Percentiles rank a stretch among this genome's conserved stretches.
Conservation (phyloP, 2,329 filamentous ascomycete species). For the Aspergillus luchuensis region DNA sequence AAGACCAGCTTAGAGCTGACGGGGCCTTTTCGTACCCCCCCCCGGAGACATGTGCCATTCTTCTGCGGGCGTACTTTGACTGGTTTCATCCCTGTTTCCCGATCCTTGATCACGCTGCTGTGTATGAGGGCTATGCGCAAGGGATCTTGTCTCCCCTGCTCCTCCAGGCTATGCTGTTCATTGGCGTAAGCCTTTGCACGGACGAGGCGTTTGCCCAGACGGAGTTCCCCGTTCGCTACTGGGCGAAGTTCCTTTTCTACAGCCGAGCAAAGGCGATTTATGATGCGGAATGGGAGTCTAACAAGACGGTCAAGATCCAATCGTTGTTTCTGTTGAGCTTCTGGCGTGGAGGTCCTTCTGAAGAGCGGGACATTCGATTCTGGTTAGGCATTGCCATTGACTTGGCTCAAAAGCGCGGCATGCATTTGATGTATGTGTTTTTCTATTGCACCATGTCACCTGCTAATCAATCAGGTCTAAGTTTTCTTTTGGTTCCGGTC, state of each 20-base stretch:
- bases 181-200: slow-evolving; percentile 57
- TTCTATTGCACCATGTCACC: not conserved
- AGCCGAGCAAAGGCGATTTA: slow-evolving; percentile 55
- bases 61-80: slow-evolving; percentile 56
- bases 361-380: slow-evolving; percentile 53
- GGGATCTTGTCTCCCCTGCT: slow-evolving; percentile 53
- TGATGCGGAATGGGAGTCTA: slow-evolving; percentile 56
- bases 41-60: slow-evolving; percentile 43
- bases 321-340: slow-evolving; percentile 59
- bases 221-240: slow-evolving; percentile 52
- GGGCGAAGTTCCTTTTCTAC: slow-evolving; percentile 55
- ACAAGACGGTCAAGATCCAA: slow-evolving; percentile 54
- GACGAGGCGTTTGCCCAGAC: slow-evolving; percentile 48
- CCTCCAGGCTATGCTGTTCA: slow-evolving; percentile 57
- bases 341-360: slow-evolving; percentile 54
- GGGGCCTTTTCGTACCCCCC: slow-evolving; percentile 52
- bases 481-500: slow-evolving; percentile 28
- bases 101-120: slow-evolving; percentile 52
- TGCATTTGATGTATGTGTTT: slow-evolving; percentile 36
- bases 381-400: slow-evolving; percentile 56
- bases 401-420: slow-evolving; percentile 52
- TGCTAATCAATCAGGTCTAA: slow-evolving; percentile 29
- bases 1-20: slow-evolving; percentile 42
- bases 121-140: slow-evolving; percentile 44
- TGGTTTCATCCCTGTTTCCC: slow-evolving; percentile 62